Percentiles rank a stretch among this genome's conserved stretches.
Evolutionary conservation across 2,329 filamentous ascomycete genomes (phyloP).

Genomic region (Stagonosporopsis tanaceti): DNA sequence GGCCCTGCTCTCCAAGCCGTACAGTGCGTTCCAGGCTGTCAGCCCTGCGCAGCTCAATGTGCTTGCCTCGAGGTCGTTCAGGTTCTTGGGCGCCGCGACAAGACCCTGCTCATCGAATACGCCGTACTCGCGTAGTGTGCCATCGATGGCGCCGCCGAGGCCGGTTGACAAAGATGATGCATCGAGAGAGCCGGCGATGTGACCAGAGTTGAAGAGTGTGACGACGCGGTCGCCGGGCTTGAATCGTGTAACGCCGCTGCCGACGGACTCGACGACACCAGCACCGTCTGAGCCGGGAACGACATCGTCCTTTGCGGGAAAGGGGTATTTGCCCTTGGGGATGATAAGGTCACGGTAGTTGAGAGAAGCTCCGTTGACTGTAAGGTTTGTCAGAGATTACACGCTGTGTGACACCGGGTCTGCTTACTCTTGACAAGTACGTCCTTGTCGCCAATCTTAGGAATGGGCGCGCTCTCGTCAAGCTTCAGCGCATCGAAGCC

Average conservation of each 20-base stretch:
- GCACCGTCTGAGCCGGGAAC: slow-evolving; percentile 62
- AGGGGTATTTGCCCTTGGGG: slow-evolving; percentile 57
- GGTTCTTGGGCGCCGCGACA: slow-evolving; percentile 66
- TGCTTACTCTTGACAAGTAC: slow-evolving; percentile 70
- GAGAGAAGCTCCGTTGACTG: slow-evolving; percentile 58
- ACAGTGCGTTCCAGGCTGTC: slow-evolving; percentile 63
- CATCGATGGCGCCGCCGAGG: slow-evolving; percentile 73
- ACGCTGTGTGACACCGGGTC: no score
- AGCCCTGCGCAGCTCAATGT: slow-evolving; percentile 57
- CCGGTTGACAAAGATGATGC: slow-evolving; percentile 58
- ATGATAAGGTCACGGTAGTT: slow-evolving; percentile 62
- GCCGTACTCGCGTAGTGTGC: slow-evolving; percentile 71
- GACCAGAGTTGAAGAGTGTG: slow-evolving; percentile 70
- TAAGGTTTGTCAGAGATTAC: slow-evolving; percentile 11
- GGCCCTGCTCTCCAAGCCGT: slow-evolving; percentile 54
- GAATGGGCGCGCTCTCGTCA: slow-evolving; percentile 61
- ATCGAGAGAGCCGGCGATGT: slow-evolving; percentile 60
- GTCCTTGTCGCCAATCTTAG: slow-evolving; percentile 72
- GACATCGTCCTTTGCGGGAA: slow-evolving; percentile 51
- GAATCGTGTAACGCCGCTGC: slow-evolving; percentile 64
- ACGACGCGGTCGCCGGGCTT: slow-evolving; percentile 66
- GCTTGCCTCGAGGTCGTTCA: slow-evolving; percentile 57
- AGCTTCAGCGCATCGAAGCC: slow-evolving; percentile 69
- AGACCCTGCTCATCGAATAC: slow-evolving; percentile 73
- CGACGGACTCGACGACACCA: slow-evolving; percentile 61